Evolutionary conservation across 768 basidiomycete genomes (phyloP), one percentile per base, ranked within the genome.

Genomic region (Russula sp.): DNA sequence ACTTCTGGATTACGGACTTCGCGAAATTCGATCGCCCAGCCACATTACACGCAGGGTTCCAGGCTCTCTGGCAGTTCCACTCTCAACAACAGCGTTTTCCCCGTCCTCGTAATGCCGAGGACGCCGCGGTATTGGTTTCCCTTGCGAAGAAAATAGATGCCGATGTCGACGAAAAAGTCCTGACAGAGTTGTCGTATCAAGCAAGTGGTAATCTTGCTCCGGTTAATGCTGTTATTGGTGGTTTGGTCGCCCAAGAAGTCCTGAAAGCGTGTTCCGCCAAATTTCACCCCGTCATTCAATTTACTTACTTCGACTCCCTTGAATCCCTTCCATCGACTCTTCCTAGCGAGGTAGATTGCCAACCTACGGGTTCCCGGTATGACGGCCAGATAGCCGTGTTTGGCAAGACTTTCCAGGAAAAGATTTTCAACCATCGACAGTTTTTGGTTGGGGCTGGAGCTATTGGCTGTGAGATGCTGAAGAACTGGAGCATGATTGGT

Each of bases 401-500:
- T 72, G 97, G 97, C 7, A 90, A 86, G 75, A 72, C 77, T 2
- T 98, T 98, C 86, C 97, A 99, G 69, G 82, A 89, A 46, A 97
- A 92, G 79, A 88, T 99, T 65, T 83, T 85, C 48, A 89, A 90
- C 72, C 86, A 93, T 73, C 84, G 90, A 30, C 92, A 98, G 72
- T 99, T 99, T 84, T 83, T 99, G 51, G 97, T 99, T 61, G 97
- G 97, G 10, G 87, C 96, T n/a, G 97, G 97, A 51, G 97, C 97
- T 40, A 98, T 99, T 73, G 97, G 97, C 22, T 99, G 97, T 73
- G 97, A 99, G 78, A 98, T 98, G 97, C 78, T 99, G 71, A 99
- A 99, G 81, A 99, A 98, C 76, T 99, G 97, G 97, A 90, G 92
- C 69, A 91, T 98, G 93, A 96, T 98, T 83, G 97, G 97, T 65